Evolutionary conservation across 495 filamentous ascomycete species (phyloP), one percentile per base, ranked within the genome.

Genomic region (Hyaloscypha bicolor): DNA sequence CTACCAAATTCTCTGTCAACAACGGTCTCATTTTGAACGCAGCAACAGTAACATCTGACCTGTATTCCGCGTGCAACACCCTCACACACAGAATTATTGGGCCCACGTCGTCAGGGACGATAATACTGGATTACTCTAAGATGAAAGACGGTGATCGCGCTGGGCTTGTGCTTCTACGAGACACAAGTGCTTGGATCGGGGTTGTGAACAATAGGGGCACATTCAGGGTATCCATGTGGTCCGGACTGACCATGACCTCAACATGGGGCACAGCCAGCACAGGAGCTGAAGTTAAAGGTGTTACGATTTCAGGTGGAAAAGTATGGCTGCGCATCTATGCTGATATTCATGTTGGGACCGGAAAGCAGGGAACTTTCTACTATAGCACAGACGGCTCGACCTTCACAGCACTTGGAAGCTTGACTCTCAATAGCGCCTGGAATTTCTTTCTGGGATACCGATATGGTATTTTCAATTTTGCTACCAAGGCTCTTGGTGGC

Each of bases 381-480:
- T 88, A 86, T 69, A 87, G 83, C 63, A 68, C 73, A 0, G 83
- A 88, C 65, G 85, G 84, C 0, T 66, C 64, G 8, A 75, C 67
- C 2, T 87, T 82, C 64, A 76, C 66, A 0, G 67, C 69, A 9
- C 52, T 88, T 1, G 86, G 86, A 0, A 65, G 66, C 0, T 83
- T 78, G 35, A 62, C 70, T 6, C 69, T 87, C 76, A 79, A 69
- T 51, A 85, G 77, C 30, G 72, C 74, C 16, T 87, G 79, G 79
- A 63, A 75, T 11, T 84, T 80, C 72, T 88, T 87, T 62, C 77
- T 80, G 53, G 86, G 84, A 0, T 87, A 87, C 73, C 78, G 84
- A 11, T 88, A 77, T 71, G 85, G 76, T 0, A 79, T 87, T 12
- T 88, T 88, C 67, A 87, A 87, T 69, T 84, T 77, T 73, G 86